Conservation (phyloP, 2,329 filamentous ascomycete species). For the Calonectria leucothoes region DNA sequence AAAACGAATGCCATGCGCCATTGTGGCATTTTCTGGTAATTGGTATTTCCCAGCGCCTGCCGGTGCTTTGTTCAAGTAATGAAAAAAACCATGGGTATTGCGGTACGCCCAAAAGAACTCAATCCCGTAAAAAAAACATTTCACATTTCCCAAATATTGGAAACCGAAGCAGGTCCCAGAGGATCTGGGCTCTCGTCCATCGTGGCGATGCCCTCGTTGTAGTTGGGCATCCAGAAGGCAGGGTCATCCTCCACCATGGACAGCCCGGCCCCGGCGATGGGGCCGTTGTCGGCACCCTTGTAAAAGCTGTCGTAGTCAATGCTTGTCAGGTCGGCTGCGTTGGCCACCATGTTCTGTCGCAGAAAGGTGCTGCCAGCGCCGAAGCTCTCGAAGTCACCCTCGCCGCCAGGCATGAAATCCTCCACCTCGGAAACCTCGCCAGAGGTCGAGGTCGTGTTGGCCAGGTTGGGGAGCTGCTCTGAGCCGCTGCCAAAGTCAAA, state of each 20-base stretch:
- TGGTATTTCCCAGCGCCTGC: slow-evolving; percentile 43
- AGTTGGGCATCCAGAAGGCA: slow-evolving; percentile 62
- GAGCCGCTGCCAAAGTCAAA: slow-evolving; percentile 64
- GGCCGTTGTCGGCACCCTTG: slow-evolving; percentile 56
- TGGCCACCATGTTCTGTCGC: slow-evolving; percentile 57
- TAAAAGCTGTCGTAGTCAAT: slow-evolving; percentile 69
- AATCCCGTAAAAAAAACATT: slow-evolving; percentile 32
- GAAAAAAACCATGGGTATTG: slow-evolving; percentile 47
- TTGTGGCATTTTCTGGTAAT: slow-evolving; percentile 29
- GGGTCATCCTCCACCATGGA: slow-evolving; percentile 65
- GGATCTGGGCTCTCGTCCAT: slow-evolving; percentile 52
- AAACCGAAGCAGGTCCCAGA: slow-evolving; percentile 45
- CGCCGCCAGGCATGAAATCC: slow-evolving; percentile 63
- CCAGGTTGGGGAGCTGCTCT: slow-evolving; percentile 66
- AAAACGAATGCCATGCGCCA: slow-evolving; percentile 34
- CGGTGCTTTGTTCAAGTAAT: slow-evolving; percentile 38
- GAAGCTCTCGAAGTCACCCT: slow-evolving; percentile 61
- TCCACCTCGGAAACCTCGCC: slow-evolving; percentile 77
- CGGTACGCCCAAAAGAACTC: slow-evolving; percentile 42
- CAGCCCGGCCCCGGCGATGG: slow-evolving; percentile 55
- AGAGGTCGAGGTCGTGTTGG: slow-evolving; percentile 70
- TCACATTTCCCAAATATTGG: slow-evolving; percentile 52
- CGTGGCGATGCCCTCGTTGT: slow-evolving; percentile 50
- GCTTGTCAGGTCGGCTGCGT: slow-evolving; percentile 57
- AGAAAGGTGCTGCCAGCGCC: slow-evolving; percentile 60